Conservation (phyloP, 208 protist genomes). For the Leishmania tarentolae region DNA sequence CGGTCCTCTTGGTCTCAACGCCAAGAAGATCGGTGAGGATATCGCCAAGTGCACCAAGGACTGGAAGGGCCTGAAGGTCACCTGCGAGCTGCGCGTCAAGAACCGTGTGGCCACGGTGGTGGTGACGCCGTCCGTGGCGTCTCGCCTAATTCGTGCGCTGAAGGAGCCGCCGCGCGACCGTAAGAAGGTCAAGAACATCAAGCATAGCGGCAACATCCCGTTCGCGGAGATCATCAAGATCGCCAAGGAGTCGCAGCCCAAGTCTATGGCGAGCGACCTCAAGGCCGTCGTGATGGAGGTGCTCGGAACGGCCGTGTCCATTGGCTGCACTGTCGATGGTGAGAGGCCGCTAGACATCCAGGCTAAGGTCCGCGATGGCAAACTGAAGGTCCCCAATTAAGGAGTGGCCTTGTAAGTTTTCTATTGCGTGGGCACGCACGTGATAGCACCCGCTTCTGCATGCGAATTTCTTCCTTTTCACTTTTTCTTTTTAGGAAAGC, state of each 20-base stretch:
- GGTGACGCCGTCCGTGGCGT: conserved; percentile 97
- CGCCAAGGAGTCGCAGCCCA: conserved; percentile 94
- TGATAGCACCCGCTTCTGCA: neutral
- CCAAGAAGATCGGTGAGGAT: conserved; percentile 99
- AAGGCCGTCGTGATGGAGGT: conserved; percentile 98
- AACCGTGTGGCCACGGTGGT: conserved; percentile 97
- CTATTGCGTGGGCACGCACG: neutral
- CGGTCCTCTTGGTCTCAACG: conserved; percentile 99
- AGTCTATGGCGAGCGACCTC: conserved; percentile 95
- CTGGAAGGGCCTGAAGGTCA: conserved; percentile 99
- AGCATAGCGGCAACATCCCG: conserved; percentile 98
- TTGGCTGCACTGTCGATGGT: conserved; percentile 99
- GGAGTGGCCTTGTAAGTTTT: neutral
- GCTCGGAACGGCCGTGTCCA: conserved; percentile 97
- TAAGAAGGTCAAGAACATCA: conserved; percentile 99
- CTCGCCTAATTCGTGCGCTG: conserved; percentile 98
- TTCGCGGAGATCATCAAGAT: conserved; percentile 98
- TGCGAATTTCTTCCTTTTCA: conserved; percentile 15
- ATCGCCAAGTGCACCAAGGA: conserved; percentile 98
- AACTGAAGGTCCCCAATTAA: conserved; percentile 89
- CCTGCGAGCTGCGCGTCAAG: conserved; percentile 98
- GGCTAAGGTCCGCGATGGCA: conserved; percentile 93
- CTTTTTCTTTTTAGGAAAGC: conserved; percentile 19
- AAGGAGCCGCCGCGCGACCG: conserved; percentile 99
- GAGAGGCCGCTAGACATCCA: conserved; percentile 94